A percentile compares a stretch with the other conserved stretches of the same genome.
These are phyloP conservation scores for Trichosporon inkin DNA, from an alignment of 1,284 basidiomycete genomes.

Conservation along the genomic window DNA sequence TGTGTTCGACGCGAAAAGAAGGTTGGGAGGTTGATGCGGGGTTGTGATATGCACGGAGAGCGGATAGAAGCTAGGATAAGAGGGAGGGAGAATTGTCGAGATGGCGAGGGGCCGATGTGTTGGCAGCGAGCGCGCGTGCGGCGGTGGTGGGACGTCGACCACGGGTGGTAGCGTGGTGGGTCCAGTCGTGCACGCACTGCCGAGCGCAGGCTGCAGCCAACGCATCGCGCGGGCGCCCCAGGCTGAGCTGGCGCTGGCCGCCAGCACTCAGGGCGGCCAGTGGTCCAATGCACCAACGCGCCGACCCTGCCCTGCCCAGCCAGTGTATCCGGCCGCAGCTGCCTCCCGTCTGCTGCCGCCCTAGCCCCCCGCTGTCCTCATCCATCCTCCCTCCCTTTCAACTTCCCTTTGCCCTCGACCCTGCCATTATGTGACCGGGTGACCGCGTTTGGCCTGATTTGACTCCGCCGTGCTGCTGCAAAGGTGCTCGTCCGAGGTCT, in stretches of 20 bases:
- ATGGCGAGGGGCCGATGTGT: background rate
- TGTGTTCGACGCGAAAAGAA: background rate
- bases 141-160: background rate
- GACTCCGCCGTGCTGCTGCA: too few relatives aligned
- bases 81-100: background rate
- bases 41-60: constrained; percentile 2
- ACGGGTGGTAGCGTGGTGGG: background rate
- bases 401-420: background rate
- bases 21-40: background rate
- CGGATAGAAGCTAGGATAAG: background rate
- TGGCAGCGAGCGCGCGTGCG: background rate
- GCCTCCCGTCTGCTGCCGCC: background rate
- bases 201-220: background rate
- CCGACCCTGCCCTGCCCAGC: constrained; percentile 2
- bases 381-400: background rate
- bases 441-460: background rate
- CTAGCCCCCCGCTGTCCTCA: background rate
- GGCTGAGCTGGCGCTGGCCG: too few relatives aligned
- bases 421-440: background rate
- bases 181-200: background rate
- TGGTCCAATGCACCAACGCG: constrained; percentile 1
- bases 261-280: background rate
- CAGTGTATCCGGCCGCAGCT: background rate
- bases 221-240: too few relatives aligned
- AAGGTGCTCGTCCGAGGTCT: too few relatives aligned